Base-by-base conservation (phyloP, 495 filamentous ascomycete genomes). In the Sordaria brevicollis region DNA sequence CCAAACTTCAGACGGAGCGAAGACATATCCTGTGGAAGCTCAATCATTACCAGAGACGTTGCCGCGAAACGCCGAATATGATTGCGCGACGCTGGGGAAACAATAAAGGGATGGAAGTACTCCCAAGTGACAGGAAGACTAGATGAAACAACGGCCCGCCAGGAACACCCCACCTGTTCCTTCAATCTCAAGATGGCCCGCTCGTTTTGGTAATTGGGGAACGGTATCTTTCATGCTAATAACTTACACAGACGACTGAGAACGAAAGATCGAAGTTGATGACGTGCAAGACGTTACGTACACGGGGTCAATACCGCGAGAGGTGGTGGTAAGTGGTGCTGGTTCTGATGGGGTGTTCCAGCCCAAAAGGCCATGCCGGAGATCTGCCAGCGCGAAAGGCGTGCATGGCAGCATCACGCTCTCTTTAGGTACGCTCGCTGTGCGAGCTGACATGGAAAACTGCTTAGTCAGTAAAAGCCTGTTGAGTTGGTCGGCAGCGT, bases 401-500 rank as follows among this genome's bases (percentile, higher is more conserved):
- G 74, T 92, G 90, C 89, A 98, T 84, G 2, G 94, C 89, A 78
- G 97, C 94, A 77, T 98, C 95, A 70, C 95, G 90, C 83, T 97
- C 94, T 73, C 85, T 86, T 79, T 98, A 94, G 34, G 91, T 96
- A 67, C 94, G 92, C 70, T 92, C 91, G 11, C 87, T 77, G 74
- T 98, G 95, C 71, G 97, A 95, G 0, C 92, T 95, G 0, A 92
- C 94, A 31, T 85, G 89, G 94, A 94, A 1, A 97, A 77, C 0
- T 87, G 87, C 65, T 81, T 80, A 75, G 96, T 93, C 82, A 86
- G 97, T 3, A 97, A 79, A 69, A 85, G 95, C 73, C 97, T 93
- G 74, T 97, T 94, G 7, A 98, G 74, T 54, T 89, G 83, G 72
- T 97, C 94, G 2, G 88, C 92, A 21, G n/a, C n/a, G n/a, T n/a